Evolutionary conservation across 2,329 filamentous ascomycete species (phyloP).

Genomic region (Stenocarpella maydis): DNA sequence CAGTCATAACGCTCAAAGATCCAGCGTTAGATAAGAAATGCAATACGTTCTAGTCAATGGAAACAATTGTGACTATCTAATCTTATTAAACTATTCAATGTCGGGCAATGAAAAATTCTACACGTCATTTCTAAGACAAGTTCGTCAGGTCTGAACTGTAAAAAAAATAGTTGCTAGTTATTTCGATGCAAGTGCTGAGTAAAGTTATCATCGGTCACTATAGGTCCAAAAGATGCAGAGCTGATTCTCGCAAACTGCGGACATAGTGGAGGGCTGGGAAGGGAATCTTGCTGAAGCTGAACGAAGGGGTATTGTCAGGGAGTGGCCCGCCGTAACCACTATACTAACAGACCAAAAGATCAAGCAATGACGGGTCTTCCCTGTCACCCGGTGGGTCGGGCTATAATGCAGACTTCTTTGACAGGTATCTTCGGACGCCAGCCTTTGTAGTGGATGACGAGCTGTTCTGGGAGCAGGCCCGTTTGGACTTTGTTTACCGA

Average conservation of each 20-base stretch:
- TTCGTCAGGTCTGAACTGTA: not conserved
- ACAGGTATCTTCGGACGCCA: no score
- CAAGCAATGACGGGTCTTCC: no score
- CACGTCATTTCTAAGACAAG: not conserved
- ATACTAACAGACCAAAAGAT: no score
- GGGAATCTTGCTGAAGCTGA: conserved; percentile 18
- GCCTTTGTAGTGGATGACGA: conserved; percentile 27
- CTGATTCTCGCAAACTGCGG: not conserved
- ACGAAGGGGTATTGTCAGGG: conserved; percentile 15
- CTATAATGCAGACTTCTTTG: no score
- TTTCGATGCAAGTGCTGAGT: not conserved
- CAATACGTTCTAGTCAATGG: not conserved
- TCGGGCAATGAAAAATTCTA: not conserved
- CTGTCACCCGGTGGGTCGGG: no score
- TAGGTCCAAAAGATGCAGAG: not conserved
- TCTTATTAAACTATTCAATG: no score
- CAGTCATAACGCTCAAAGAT: no score
- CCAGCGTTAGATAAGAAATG: no score
- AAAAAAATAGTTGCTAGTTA: not conserved
- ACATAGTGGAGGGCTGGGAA: conserved; percentile 12
- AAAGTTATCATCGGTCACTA: not conserved
- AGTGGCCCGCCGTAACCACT: no score
- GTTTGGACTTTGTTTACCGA: conserved; percentile 24
- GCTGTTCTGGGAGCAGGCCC: conserved; percentile 29
- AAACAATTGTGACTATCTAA: not conserved